Percentiles rank a stretch among this genome's conserved stretches.
phyloP scores from a whole-genome alignment of 2,329 filamentous ascomycete species.

The Aspergillus sp. region DNA sequence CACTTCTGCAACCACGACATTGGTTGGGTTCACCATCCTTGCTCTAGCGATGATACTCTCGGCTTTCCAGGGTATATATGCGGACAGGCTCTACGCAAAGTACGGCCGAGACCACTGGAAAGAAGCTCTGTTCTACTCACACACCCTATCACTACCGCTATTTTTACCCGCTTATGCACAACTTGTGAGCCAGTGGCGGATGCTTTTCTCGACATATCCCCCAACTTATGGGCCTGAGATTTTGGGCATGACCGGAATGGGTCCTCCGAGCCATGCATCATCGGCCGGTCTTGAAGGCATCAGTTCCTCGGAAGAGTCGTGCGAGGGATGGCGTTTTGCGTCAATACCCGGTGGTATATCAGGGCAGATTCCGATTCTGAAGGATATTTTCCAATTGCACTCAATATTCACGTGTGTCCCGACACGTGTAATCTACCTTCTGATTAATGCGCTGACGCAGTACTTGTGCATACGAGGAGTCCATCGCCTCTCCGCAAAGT shows the following conservation, averaged over 20 bases:
- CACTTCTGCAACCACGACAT: slow-evolving; percentile 38
- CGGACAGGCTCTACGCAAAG: slow-evolving; percentile 81
- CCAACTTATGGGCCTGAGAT: slow-evolving; percentile 29
- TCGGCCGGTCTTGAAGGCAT: background rate
- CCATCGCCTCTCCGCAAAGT: slow-evolving; percentile 85
- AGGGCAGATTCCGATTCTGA: background rate
- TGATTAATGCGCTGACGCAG: slow-evolving; percentile 73
- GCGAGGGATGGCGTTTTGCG: background rate
- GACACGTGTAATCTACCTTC: slow-evolving; percentile 41
- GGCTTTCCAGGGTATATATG: slow-evolving; percentile 92
- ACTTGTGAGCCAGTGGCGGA: slow-evolving; percentile 39
- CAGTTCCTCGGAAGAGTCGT: background rate
- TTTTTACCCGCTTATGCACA: slow-evolving; percentile 43
- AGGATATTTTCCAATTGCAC: slow-evolving; percentile 13
- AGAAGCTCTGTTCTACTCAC: slow-evolving; percentile 94
- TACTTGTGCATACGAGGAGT: slow-evolving; percentile 95
- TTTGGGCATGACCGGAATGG: background rate
- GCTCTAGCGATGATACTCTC: slow-evolving; percentile 87
- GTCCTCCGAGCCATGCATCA: background rate
- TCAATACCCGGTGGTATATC: background rate
- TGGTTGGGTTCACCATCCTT: slow-evolving; percentile 74
- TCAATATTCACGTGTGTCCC: slow-evolving; percentile 33
- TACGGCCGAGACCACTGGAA: slow-evolving; percentile 85
- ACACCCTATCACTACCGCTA: slow-evolving; percentile 52
- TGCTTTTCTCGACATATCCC: slow-evolving; percentile 38